Percentiles rank a stretch among this genome's conserved stretches.
Evolutionary conservation across 2,329 filamentous ascomycete genomes (phyloP).

Genomic region (Scedosporium boydii): DNA sequence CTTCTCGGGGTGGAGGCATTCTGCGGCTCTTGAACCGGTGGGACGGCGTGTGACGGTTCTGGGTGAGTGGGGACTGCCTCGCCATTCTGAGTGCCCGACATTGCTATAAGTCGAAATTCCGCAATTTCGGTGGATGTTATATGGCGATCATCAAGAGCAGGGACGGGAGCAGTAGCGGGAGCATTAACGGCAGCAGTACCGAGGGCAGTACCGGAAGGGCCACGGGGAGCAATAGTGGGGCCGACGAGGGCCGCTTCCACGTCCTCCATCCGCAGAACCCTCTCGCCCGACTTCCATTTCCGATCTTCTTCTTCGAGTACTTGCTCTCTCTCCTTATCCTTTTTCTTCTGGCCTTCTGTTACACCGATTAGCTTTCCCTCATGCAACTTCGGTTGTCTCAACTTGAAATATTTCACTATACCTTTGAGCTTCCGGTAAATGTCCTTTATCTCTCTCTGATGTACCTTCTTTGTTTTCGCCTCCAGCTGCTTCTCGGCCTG

Average conservation of each 20-base stretch:
- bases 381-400: neutral
- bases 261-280: neutral
- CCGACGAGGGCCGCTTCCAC: neutral
- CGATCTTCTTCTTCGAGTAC: conserved; percentile 36
- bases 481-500: conserved; percentile 55
- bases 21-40: neutral
- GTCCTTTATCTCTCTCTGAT: conserved; percentile 28
- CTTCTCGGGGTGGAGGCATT: neutral
- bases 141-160: neutral
- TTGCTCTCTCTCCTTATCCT: conserved; percentile 32
- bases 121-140: neutral
- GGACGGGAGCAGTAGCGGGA: neutral
- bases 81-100: neutral
- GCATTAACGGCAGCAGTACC: neutral
- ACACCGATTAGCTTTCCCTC: conserved; percentile 3
- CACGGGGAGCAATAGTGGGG: neutral
- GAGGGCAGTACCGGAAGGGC: neutral
- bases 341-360: conserved; percentile 37
- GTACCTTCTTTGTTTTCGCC: conserved; percentile 44
- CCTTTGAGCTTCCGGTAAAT: conserved; percentile 48
- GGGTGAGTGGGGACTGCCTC: neutral
- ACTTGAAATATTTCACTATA: conserved; percentile 21
- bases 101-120: neutral
- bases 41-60: neutral
- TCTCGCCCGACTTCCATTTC: neutral